phyloP scores from a whole-genome alignment of 2,329 filamentous ascomycete species.

The Albophoma yamanashiensis region DNA sequence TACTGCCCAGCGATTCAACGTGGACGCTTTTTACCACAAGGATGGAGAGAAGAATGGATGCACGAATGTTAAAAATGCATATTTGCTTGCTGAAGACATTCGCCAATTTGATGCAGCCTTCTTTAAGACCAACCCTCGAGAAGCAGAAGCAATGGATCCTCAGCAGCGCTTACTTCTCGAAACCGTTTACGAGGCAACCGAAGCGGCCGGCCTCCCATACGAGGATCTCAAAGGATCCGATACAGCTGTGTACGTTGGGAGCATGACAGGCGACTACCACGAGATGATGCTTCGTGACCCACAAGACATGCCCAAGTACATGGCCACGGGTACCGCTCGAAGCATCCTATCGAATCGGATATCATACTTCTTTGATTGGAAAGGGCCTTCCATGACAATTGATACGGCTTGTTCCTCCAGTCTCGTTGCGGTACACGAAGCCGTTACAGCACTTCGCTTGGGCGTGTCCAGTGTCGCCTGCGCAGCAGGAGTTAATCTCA shows the following conservation, averaged over 20 bases:
- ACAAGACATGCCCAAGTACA: constrained; percentile 4
- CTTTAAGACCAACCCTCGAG: not conserved
- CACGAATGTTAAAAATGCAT: constrained; percentile 10
- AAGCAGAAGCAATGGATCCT: not conserved
- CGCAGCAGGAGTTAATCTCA: constrained; percentile 28
- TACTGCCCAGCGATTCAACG: constrained; percentile 12
- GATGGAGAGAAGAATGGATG: constrained; percentile 19
- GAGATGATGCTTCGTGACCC: constrained; percentile 16
- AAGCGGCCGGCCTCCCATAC: not conserved
- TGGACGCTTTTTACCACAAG: constrained; percentile 10
- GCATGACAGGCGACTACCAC: constrained; percentile 3
- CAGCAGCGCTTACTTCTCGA: not conserved
- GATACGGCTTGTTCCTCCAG: constrained; percentile 40
- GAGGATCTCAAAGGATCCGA: not conserved
- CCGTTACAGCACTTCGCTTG: constrained; percentile 13
- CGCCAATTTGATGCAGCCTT: not conserved
- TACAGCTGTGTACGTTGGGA: not conserved
- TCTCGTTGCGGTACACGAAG: constrained; percentile 32
- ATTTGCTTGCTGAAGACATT: not conserved
- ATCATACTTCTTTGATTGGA: constrained; percentile 35
- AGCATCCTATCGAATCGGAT: constrained; percentile 22
- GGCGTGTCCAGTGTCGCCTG: constrained; percentile 21
- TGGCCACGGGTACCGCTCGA: not conserved
- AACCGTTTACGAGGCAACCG: constrained; percentile 14
- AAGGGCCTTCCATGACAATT: constrained; percentile 34